Evolutionary conservation across 1,284 basidiomycete species (phyloP), one percentile per base, ranked within the genome.

Genomic region (Apiotrichum veenhuisii): DNA sequence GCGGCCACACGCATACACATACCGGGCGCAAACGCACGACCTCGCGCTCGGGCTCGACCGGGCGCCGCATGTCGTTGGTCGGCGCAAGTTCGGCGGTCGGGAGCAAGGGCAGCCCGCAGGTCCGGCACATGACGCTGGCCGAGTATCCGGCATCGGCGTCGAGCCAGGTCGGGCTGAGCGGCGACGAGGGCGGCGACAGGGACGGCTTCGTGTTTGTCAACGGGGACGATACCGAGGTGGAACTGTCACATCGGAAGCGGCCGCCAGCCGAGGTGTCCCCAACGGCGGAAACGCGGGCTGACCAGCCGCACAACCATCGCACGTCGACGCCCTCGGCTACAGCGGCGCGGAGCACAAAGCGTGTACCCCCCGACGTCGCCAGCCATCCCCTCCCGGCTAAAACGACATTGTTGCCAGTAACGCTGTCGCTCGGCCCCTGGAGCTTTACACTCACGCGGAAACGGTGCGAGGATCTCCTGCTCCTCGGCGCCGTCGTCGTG

Each of bases 381-480:
- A 50, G 52, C 20, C 64, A 64, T 37, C 66, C 65, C 0, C 36
- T 66, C 1, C 54, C 61, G 3, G 49, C 61, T 0, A 47, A 61
- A 5, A 46, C 48, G n/a, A 67, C 65, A 1, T 60, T 73, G 2
- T 54, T 73, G 3, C 71, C 71, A 1, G 33, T 54, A 5, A 41
- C 36, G 0, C 5, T 69, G 12, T 22, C 38, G 26, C 26, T 45
- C 34, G 43, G 54, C 20, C 49, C 36, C 38, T 2, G 59, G n/a
- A 14, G 53, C 1, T 44, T 70, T 18, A 62, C 42, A 1, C 45
- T 76, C 27, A 75, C 70, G 0, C 54, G 75, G 27, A 57, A 63
- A 25, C 52, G 65, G 12, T 72, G 71, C 47, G 75, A 77, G 56
- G 64, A 72, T 56, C 44, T 51, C 2, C 59, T 76, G 11, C 42